Evolutionary conservation across 2,329 filamentous ascomycete species (phyloP), one percentile per base, ranked within the genome.

Genomic region (Salinomyces thailandicus): DNA sequence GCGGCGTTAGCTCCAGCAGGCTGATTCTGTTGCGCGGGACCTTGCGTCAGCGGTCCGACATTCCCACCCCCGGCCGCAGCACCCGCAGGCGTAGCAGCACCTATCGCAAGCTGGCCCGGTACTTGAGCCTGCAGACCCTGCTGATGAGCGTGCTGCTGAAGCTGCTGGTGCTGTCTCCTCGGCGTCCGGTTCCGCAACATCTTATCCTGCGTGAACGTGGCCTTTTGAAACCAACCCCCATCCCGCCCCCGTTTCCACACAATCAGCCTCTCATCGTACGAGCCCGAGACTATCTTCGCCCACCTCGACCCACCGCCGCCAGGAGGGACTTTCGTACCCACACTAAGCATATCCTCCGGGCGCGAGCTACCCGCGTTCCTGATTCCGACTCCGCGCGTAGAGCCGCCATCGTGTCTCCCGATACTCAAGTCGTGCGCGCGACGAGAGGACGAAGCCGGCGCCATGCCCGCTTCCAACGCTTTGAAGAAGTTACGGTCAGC

Each of bases 201-300:
- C 32, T 36, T n/a, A 16, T 56, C 52, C 43, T 58, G 57, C 14
- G 51, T 47, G 14, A 59, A 41, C 30, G 75, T 75, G 46, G 89
- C 83, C 20, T 77, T 77, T 36, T 79, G 76, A 47, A 79, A 79
- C 87, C 91, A 96, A 2, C 87, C 87, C 9, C 22, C n/a, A 47
- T 91, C 79, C 46, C 48, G 44, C 46, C 93, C 82, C 14, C 49
- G 45, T 48, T 83, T 81, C 91, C 91, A 98, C 38, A 98, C 84
- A 47, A 95, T 87, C 49, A 98, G 85, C 8, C 79, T 87, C 62
- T 94, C 85, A 49, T 98, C 91, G 50, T 98, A 98, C 1, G 86
- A 94, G 2, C 91, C 91, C 5, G 87, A 95, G 3, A 98, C 85
- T 41, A 98, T 98, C n/a, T 87, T 79, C 7, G 82, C 85, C 67